Evolutionary conservation across 2,329 filamentous ascomycete species (phyloP).

Genomic region (Paraconiothyrium sp.): DNA sequence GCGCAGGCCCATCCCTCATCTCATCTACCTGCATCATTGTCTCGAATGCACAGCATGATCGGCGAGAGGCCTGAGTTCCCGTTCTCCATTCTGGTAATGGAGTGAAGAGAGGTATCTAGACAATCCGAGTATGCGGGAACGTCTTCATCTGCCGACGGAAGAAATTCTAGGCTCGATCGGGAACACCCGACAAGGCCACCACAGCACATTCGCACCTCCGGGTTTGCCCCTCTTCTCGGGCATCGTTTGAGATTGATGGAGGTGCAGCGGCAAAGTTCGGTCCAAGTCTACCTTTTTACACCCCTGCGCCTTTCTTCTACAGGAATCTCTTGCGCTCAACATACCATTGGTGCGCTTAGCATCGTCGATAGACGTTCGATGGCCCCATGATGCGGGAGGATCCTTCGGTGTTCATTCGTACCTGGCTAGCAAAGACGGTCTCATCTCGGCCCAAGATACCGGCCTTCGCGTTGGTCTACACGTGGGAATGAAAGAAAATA

Average conservation of each 20-base stretch:
- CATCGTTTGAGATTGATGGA: slow-evolving; percentile 7
- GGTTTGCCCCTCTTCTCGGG: slow-evolving; percentile 1
- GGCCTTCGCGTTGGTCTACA: neutral
- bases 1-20: neutral
- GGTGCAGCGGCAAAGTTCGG: neutral
- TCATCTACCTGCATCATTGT: neutral
- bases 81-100: neutral
- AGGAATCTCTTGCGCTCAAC: neutral
- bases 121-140: too few species aligned
- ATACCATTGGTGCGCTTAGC: slow-evolving; percentile 16
- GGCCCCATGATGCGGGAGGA: slow-evolving; percentile 21
- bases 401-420: slow-evolving; percentile 20
- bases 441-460: slow-evolving; percentile 2
- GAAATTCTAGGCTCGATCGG: too few species aligned
- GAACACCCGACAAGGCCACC: too few species aligned
- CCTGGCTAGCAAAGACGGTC: slow-evolving; percentile 8
- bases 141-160: too few species aligned
- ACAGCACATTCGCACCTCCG: neutral
- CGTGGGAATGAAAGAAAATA: neutral
- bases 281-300: neutral
- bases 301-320: slow-evolving; percentile 3
- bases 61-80: neutral
- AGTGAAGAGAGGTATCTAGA: too few species aligned
- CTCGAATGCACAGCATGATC: neutral
- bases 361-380: slow-evolving; percentile 2